phyloP scores from a whole-genome alignment of 2,329 filamentous ascomycete species.

The Phialophora macrospora region DNA sequence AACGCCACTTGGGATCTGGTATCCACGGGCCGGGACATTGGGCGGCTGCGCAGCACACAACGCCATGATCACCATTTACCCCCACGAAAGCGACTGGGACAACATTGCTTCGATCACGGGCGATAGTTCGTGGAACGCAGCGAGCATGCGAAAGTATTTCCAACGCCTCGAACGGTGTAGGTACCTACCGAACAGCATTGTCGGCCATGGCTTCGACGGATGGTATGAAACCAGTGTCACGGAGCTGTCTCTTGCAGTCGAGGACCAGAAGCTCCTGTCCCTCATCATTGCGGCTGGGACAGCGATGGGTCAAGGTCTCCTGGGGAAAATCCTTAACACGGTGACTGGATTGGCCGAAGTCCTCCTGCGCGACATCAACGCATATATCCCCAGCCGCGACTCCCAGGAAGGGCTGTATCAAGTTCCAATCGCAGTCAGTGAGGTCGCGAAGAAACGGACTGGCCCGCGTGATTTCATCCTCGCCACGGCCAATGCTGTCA shows the following conservation, averaged over 20 bases:
- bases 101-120: slow-evolving; percentile 63
- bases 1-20: slow-evolving; percentile 59
- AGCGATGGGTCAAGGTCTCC: slow-evolving; percentile 54
- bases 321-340: slow-evolving; percentile 48
- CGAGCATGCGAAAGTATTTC: slow-evolving; percentile 65
- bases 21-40: slow-evolving; percentile 62
- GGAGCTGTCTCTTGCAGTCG: slow-evolving; percentile 56
- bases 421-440: slow-evolving; percentile 61
- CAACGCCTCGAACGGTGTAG: slow-evolving; percentile 59
- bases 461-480: slow-evolving; percentile 63
- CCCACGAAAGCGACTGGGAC: slow-evolving; percentile 64
- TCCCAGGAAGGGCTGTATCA: slow-evolving; percentile 58
- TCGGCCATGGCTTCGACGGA: slow-evolving; percentile 62
- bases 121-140: slow-evolving; percentile 62
- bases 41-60: slow-evolving; percentile 67
- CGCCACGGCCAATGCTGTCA: slow-evolving; percentile 55
- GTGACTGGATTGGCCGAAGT: slow-evolving; percentile 53
- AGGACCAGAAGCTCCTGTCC: slow-evolving; percentile 60
- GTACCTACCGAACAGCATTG: slow-evolving; percentile 51
- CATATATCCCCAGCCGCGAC: slow-evolving; percentile 54
- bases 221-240: slow-evolving; percentile 61
- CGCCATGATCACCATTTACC: slow-evolving; percentile 63
- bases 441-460: slow-evolving; percentile 55
- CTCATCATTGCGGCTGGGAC: slow-evolving; percentile 58
- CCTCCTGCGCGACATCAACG: slow-evolving; percentile 59